Evolutionary conservation across 176 grass and related monocot species (phyloP).

Genomic region (Zizania latifolia): DNA sequence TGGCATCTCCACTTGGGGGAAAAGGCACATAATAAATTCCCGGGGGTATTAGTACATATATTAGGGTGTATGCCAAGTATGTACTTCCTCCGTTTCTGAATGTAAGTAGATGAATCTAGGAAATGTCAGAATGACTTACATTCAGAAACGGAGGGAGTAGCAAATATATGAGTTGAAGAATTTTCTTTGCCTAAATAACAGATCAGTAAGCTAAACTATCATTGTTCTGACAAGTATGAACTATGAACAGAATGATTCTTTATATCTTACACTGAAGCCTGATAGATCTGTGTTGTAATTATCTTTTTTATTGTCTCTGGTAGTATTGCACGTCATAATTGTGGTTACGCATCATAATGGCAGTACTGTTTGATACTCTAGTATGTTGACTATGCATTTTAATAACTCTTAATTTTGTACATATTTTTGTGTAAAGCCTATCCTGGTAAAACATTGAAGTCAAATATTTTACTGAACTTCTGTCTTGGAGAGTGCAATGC

Average conservation of each 20-base stretch:
- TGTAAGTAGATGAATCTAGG: too few species aligned
- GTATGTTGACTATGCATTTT: background rate
- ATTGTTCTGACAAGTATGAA: background rate
- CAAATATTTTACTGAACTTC: background rate
- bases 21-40: background rate
- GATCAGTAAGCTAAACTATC: constrained; percentile 4
- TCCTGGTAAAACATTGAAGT: constrained; percentile 7
- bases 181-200: background rate
- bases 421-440: background rate
- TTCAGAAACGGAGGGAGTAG: too few species aligned
- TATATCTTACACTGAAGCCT: background rate
- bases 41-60: background rate
- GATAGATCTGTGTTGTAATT: background rate
- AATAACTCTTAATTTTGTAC: background rate
- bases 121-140: too few species aligned
- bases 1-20: background rate
- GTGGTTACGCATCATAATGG: background rate
- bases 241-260: background rate
- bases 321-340: background rate
- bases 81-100: too few species aligned
- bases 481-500: background rate
- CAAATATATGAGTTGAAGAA: background rate
- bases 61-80: background rate
- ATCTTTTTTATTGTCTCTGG: constrained; percentile 15
- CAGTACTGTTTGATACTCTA: background rate